These are phyloP conservation scores for Paraphoma chrysanthemicola DNA, from an alignment of 2,329 filamentous ascomycete genomes.

Conservation along the genomic window DNA sequence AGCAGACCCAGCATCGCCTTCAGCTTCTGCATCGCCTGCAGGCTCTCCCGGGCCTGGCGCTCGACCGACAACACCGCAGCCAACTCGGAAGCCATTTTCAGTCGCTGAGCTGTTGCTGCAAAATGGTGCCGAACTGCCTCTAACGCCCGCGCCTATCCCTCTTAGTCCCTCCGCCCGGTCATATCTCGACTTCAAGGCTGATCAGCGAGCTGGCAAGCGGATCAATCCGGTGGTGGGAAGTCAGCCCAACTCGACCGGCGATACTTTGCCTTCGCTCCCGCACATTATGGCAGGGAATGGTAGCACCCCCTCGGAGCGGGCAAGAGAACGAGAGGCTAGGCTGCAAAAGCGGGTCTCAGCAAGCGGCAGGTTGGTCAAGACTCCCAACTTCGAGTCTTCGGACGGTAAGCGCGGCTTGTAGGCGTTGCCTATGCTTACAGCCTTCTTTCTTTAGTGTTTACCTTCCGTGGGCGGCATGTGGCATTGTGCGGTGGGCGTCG, in stretches of 20 bases:
- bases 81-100: slow-evolving; percentile 69
- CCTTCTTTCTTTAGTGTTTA: slow-evolving; percentile 41
- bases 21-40: slow-evolving; percentile 54
- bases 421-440: slow-evolving; percentile 35
- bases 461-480: slow-evolving; percentile 41
- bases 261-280: slow-evolving; percentile 70
- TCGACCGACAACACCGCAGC: slow-evolving; percentile 50
- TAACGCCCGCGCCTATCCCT: slow-evolving; percentile 78
- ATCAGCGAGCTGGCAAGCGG: slow-evolving; percentile 51
- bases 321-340: slow-evolving; percentile 43
- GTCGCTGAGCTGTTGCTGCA: slow-evolving; percentile 91
- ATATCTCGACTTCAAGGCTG: slow-evolving; percentile 82
- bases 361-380: slow-evolving; percentile 50
- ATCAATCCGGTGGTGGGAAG: slow-evolving; percentile 54
- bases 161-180: slow-evolving; percentile 79
- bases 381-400: slow-evolving; percentile 30
- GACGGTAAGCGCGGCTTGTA: slow-evolving; percentile 47
- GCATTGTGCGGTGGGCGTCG: slow-evolving; percentile 38
- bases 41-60: slow-evolving; percentile 53
- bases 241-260: slow-evolving; percentile 57
- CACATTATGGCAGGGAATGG: slow-evolving; percentile 52
- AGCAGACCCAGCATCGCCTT: slow-evolving; percentile 84
- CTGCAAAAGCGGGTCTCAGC: slow-evolving; percentile 51
- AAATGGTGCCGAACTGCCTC: slow-evolving; percentile 89
- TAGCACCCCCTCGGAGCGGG: slow-evolving; percentile 48